Base-by-base conservation (phyloP, 2,329 filamentous ascomycete genomes). In the Iodosphaeria phyllophila region DNA sequence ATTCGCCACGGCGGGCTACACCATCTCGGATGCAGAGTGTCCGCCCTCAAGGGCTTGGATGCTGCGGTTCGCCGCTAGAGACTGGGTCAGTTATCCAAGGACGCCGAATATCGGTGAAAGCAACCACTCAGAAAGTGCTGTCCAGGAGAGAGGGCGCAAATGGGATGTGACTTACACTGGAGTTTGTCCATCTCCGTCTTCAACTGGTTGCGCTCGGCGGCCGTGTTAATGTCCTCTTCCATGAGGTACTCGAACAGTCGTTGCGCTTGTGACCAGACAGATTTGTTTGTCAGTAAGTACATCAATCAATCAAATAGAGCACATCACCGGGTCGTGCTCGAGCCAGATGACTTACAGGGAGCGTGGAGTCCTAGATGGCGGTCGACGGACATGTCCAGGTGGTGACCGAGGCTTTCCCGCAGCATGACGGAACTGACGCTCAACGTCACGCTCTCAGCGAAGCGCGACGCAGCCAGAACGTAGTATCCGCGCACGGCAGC, bases 401-500 rank as follows among this genome's bases (percentile, higher is more conserved):
- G 30, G 0, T 26, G 17, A 8, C 36, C 36, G 7, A 35, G 30
- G 16, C 46, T 37, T 4, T 27, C 39, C 13, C 39, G 37, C 10
- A 47, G 37, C 8, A 47, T 29, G 10, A 35, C 30, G 10, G 40
- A 37, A 19, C 44, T 46, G 6, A 47, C 38, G 16, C 37, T 38
- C 34, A 46, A 41, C 0, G 43, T 40, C 0, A 62, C 37, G 0
- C 41, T 40, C 15, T 83, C 74, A 1, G 68, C 56, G 35, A 80
- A 75, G 2, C 74, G 61, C 17, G 58, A 49, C 0, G 67, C 62
- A 0, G 76, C 74, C 4, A 74, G 61, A 23, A 65, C 56, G 39
- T 83, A 83, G 42, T 82, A 83, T 0, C 64, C 73, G 0, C 72
- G 54, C 22, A 78, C 58, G 4, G 68, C 67, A 0, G 69, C 58